These are phyloP conservation scores for Diaporthe ampelina DNA, from an alignment of 2,329 filamentous ascomycete species.

Conservation along the genomic window DNA sequence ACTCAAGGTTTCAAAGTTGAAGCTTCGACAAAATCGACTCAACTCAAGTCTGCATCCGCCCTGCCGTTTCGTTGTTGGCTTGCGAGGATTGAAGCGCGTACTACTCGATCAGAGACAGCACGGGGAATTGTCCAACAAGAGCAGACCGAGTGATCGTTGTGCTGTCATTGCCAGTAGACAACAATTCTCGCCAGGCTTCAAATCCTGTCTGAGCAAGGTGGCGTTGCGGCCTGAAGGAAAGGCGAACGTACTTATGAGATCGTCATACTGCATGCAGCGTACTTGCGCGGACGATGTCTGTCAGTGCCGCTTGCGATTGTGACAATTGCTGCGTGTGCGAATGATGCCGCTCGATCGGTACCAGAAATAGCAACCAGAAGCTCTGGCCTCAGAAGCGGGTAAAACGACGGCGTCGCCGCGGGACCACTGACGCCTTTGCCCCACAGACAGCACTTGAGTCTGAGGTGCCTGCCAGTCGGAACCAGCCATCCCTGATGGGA, in stretches of 20 bases:
- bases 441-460: background rate
- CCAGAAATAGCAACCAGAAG: conserved; percentile 32
- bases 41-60: background rate
- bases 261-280: background rate
- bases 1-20: background rate
- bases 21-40: background rate
- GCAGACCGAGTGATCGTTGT: background rate
- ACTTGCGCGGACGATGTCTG: background rate
- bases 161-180: background rate
- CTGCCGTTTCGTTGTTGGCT: background rate
- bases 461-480: conserved; percentile 25
- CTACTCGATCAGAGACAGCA: conserved; percentile 40
- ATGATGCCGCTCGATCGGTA: background rate
- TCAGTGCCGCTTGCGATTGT: conserved; percentile 1
- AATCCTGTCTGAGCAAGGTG: background rate
- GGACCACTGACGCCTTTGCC: conserved; percentile 17
- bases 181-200: background rate
- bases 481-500: conserved; percentile 12
- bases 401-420: conserved; percentile 34
- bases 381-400: conserved; percentile 12
- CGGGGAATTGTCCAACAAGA: background rate
- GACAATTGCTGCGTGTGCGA: background rate
- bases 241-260: background rate
- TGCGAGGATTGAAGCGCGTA: conserved; percentile 28
- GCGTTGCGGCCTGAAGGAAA: background rate